Evolutionary conservation across 495 filamentous ascomycete genomes (phyloP).

Genomic region (Tuber indicum): DNA sequence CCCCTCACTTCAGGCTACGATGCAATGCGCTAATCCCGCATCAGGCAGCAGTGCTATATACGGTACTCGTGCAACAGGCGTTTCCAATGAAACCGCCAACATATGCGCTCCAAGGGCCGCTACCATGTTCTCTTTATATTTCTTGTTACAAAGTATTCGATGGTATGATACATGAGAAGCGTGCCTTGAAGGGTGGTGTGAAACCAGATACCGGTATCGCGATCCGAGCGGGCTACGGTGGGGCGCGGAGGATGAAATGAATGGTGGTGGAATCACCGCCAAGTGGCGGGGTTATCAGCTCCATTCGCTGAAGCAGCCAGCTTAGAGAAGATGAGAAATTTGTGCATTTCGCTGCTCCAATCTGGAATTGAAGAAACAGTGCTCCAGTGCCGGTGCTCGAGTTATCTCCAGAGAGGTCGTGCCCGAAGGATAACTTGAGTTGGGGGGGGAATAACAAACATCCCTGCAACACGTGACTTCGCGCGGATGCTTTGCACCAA

Average conservation of each 20-base stretch:
- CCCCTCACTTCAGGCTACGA: background rate
- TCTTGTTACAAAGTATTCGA: background rate
- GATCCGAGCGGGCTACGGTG: background rate
- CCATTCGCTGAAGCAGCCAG: background rate
- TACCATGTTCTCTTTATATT: background rate
- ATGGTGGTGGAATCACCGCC: background rate
- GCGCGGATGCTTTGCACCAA: background rate
- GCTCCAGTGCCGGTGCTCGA: too few species aligned
- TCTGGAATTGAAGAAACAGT: background rate
- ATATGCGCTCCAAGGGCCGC: background rate
- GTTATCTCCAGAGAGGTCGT: background rate
- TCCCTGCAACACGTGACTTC: background rate
- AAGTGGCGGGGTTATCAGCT: background rate
- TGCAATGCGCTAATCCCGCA: too few species aligned
- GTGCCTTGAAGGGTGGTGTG: background rate
- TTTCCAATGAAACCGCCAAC: background rate
- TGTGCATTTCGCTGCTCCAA: background rate
- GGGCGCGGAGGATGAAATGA: background rate
- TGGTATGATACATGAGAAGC: too few species aligned
- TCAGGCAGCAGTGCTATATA: background rate
- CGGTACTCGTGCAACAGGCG: background rate
- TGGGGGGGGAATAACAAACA: background rate
- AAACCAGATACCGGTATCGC: background rate
- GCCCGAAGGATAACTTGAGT: background rate
- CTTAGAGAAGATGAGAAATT: background rate